Percentiles rank a stretch among this genome's conserved stretches.
Conservation (phyloP, 2,329 filamentous ascomycete species). For the Paraphaeosphaeria sporulosa region DNA sequence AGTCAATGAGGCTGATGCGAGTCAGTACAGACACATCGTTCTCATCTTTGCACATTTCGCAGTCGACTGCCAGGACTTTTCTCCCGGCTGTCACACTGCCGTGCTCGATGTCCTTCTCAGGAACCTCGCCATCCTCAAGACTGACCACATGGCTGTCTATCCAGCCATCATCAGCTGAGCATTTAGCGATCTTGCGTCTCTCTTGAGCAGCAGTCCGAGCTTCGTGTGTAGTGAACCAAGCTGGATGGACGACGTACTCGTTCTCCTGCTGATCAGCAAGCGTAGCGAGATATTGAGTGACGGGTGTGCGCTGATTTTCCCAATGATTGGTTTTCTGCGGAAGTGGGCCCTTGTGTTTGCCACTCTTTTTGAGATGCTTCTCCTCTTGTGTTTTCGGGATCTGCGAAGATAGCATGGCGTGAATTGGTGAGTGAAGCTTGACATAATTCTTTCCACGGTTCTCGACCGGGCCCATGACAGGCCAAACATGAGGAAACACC, state of each 20-base stretch:
- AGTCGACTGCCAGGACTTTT: constrained; percentile 83
- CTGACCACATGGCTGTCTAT: constrained; percentile 75
- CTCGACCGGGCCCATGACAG: constrained; percentile 85
- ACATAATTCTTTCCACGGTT: constrained; percentile 67
- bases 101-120: constrained; percentile 74
- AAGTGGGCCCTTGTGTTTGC: constrained; percentile 57
- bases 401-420: constrained; percentile 81
- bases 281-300: constrained; percentile 79
- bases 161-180: constrained; percentile 73
- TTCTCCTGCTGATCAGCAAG: constrained; percentile 80
- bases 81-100: constrained; percentile 86
- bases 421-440: constrained; percentile 85
- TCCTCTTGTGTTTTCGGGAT: constrained; percentile 74
- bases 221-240: constrained; percentile 66
- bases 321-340: constrained; percentile 70
- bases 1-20: constrained; percentile 84
- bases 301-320: constrained; percentile 78
- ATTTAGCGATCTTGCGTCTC: constrained; percentile 59
- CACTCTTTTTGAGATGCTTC: constrained; percentile 61
- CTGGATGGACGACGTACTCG: constrained; percentile 84
- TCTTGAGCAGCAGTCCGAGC: constrained; percentile 63
- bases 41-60: constrained; percentile 95
- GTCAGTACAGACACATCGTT: constrained; percentile 83
- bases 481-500: constrained; percentile 90
- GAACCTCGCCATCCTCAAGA: constrained; percentile 71